Base-by-base conservation (phyloP, 2,329 filamentous ascomycete species). In the Epichloe sylvatica region DNA sequence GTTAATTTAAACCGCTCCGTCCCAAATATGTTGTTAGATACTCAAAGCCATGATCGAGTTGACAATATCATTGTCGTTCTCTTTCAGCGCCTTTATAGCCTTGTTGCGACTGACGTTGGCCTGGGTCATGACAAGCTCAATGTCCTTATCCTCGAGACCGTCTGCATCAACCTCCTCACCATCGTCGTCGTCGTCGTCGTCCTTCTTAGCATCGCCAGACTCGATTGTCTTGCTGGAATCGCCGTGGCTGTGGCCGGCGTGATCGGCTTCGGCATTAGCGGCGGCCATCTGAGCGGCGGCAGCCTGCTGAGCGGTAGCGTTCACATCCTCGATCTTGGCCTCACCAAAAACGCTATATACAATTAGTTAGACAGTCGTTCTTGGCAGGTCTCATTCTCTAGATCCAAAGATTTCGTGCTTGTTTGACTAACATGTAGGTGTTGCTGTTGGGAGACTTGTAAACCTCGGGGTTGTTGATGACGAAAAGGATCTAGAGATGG, bases 61-160 rank as follows among this genome's bases (percentile, higher is more conserved):
- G 77, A 98, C 92, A 75, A 98, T 98, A 69, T 98, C 92, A 66
- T 97, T 96, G 75, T 97, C 91, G 68, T 98, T 98, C 77, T 97
- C 92, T 77, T 89, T 90, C 67, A 98, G 79, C 51, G 94, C 92
- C 76, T 97, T 98, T 76, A 98, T 81, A 54, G 92, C 92, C 82
- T 97, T 97, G 76, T 94, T 96, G 70, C 92, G 81, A 62, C 88
- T 95, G 63, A 98, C 94, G 64, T 77, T 92, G 62, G 92, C 92
- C 74, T 98, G 91, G 61, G 86, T 88, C 88, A 97, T 96, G 70
- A 98, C 92, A 52, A 98, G 81, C 73, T 98, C 92, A 65, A 98
- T 98, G 70, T 98, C 94, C 83, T 98, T 98, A 67, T 91, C 85
- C 78, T 98, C 92, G 49, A 98, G 82, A 57, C 91, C 92, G 55